Evolutionary conservation across 2,329 filamentous ascomycete species (phyloP), one percentile per base, ranked within the genome.

Genomic region (Lizonia empirigonia): DNA sequence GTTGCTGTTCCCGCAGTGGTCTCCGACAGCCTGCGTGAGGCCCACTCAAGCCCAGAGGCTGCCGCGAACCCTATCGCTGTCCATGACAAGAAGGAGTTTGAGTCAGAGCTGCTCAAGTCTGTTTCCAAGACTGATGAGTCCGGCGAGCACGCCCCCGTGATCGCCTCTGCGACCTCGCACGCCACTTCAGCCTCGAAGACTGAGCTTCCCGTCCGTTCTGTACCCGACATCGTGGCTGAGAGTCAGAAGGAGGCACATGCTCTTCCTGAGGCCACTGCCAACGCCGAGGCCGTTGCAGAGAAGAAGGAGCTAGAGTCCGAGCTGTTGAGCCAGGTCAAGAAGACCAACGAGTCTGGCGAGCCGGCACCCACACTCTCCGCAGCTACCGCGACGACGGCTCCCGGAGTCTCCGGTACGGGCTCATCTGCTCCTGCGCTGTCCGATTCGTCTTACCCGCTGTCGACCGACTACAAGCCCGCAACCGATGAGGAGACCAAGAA

Each of bases 221-320:
- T 71, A 6, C 85, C 85, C 18, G 80, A 82, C 46, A 74, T 88
- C 29, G 88, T 91, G 44, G 85, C 84, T 68, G 83, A 90, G 65
- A 90, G 86, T 74, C 87, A 91, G 67, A 78, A 84, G 62, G 81
- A 85, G 67, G 86, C 87, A 12, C 74, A 83, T 49, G 77, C 77
- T 33, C 76, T 78, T 13, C 83, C 87, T 9, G 88, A 90, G 68
- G 87, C 88, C 19, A 85, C 85, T 63, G 85, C 80, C 24, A 78
- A 84, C 48, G 75, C 82, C 22, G 78, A 82, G 42, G 86, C 87
- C 64, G 86, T 91, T 6, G 74, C 79, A 60, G 88, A 89, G 67
- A 91, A 91, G 82, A 83, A 82, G 44, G 78, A 80, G 44, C 80
- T 90, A 5, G 88, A 91, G 76, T 76, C 83, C 20, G 88, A 96